phyloP scores from a whole-genome alignment of 2,329 filamentous ascomycete species.

The Elsinoe arachidis region DNA sequence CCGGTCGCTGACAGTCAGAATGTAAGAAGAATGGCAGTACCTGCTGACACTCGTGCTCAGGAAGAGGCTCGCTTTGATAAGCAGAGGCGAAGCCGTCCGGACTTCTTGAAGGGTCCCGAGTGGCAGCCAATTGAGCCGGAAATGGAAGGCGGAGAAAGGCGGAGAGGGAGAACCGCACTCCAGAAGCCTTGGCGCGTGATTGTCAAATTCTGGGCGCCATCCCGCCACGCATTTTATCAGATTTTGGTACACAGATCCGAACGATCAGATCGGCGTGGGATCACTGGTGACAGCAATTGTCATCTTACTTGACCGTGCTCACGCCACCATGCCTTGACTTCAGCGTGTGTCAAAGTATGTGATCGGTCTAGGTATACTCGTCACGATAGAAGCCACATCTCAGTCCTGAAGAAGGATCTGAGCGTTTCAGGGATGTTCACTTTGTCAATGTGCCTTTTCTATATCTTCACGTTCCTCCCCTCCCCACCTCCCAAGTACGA shows the following conservation, averaged over 20 bases:
- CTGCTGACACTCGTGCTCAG: not conserved
- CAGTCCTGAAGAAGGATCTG: too few species aligned
- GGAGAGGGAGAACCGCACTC: not conserved
- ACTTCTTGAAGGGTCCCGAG: not conserved
- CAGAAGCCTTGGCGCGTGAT: not conserved
- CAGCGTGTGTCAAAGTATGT: not conserved
- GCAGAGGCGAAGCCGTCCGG: not conserved
- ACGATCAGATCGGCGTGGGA: not conserved
- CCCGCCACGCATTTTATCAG: not conserved
- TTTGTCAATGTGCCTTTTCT: not conserved
- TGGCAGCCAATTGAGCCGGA: not conserved
- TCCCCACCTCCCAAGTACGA: conserved; percentile 24
- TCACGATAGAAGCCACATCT: too few species aligned
- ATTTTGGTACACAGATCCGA: not conserved
- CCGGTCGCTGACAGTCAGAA: not conserved
- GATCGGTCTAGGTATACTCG: not conserved
- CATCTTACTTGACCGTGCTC: too few species aligned
- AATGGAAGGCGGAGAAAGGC: not conserved
- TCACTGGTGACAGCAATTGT: too few species aligned
- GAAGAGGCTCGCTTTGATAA: conserved; percentile 5
- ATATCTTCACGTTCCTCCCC: conserved; percentile 12
- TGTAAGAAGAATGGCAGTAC: not conserved
- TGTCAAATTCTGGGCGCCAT: not conserved
- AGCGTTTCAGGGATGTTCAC: too few species aligned
- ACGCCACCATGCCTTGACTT: too few species aligned